Evolutionary conservation across 805 yeast genomes (phyloP), one percentile per base, ranked within the genome.

Genomic region (Wickerhamiella sorbophila): DNA sequence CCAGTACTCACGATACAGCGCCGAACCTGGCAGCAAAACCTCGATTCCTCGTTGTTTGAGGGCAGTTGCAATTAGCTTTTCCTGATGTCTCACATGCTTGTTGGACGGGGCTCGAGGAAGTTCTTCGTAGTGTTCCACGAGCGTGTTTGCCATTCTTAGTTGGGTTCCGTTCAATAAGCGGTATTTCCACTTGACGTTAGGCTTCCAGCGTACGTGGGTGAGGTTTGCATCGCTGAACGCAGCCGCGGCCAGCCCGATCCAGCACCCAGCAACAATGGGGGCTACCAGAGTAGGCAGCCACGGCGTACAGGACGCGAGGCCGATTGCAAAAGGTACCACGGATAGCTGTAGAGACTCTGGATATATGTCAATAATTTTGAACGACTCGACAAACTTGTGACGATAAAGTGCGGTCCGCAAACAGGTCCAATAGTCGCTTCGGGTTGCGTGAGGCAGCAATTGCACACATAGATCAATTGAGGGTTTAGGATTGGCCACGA

Each of bases 101-200:
- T n/a, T n/a, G n/a, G 17, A 44, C 44, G 39, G 38, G 45, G 31
- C 31, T 46, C 35, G 38, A 39, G 43, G 17, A 41, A 33, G 37
- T 20, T 55, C 56, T 14, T 51, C 53, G 24, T 44, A 50, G 37
- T 44, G 51, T 14, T 45, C 44, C 4, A 54, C 48, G 14, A 52
- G 48, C 31, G 49, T 41, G 26, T 50, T 49, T 21, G 53, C 49
- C 44, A 51, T 39, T 14, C 12, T 27, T 15, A 53, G 47, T 22
- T 48, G 43, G 18, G 37, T 33, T 15, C 33, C 22, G 27, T 33
- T 19, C 5, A 41, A 35, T 24, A 26, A 18, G 10, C 34, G 38
- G 6, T 17, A n/a, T 14, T 19, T 10, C 8, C 3, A 12, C n/a
- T 42, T 36, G 3, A 29, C 24, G 9, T 4, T 27, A 10, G 41